These are phyloP conservation scores for Cryptosporidium tyzzeri DNA, from an alignment of 169 alveolate genomes.

Conservation along the genomic window DNA sequence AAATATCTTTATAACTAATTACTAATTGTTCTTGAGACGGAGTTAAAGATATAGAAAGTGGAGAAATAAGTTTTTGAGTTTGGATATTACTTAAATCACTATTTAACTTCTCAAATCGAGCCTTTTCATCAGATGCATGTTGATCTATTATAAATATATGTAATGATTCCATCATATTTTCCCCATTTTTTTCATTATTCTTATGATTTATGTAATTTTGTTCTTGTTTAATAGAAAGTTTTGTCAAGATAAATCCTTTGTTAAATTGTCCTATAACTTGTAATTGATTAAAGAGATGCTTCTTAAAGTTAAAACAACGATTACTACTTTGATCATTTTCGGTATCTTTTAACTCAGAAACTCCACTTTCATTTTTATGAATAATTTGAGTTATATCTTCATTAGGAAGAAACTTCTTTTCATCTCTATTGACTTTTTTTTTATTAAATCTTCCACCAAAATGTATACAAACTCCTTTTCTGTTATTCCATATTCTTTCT, in stretches of 20 bases:
- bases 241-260: conserved; percentile 95
- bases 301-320: conserved; percentile 81
- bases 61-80: conserved; percentile 90
- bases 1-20: conserved; percentile 83
- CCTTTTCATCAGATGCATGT: conserved; percentile 99
- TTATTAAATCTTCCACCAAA: neutral
- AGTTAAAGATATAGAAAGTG: conserved; percentile 89
- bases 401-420: conserved; percentile 3
- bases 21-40: conserved; percentile 85
- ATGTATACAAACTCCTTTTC: neutral
- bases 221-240: conserved; percentile 71
- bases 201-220: neutral
- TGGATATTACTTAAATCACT: conserved; percentile 84
- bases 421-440: neutral
- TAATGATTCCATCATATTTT: neutral
- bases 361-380: conserved; percentile 29
- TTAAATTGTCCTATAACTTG: conserved; percentile 93
- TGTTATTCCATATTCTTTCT: conserved; percentile 13
- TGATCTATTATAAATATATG: conserved; percentile 95
- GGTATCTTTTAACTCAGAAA: neutral
- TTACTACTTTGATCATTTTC: neutral
- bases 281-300: conserved; percentile 87
- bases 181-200: neutral
- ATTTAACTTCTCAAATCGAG: conserved; percentile 90
- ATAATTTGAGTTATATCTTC: conserved; percentile 12